phyloP scores from a whole-genome alignment of 495 filamentous ascomycete species.

The Aspergillus kassunensis region DNA sequence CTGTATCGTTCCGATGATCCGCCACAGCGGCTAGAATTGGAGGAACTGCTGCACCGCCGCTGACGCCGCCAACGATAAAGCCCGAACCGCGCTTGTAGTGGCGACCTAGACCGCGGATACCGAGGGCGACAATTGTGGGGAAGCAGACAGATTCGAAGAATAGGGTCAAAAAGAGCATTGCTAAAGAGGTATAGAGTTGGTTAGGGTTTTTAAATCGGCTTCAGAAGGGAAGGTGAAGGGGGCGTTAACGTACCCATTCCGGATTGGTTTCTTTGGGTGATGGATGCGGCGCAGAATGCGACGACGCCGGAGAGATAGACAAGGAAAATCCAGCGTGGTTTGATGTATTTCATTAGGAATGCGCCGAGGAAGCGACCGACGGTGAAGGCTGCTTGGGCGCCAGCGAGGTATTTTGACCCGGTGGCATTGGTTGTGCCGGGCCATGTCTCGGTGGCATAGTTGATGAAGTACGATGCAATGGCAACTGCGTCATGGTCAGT shows the following conservation, averaged over 20 bases:
- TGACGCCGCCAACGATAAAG: slow-evolving; percentile 54
- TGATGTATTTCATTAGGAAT: slow-evolving; percentile 48
- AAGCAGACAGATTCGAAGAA: slow-evolving; percentile 63
- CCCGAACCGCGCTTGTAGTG: slow-evolving; percentile 57
- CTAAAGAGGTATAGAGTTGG: slow-evolving; percentile 5
- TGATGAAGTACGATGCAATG: slow-evolving; percentile 54
- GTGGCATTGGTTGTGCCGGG: slow-evolving; percentile 36
- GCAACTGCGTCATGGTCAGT: slow-evolving; percentile 34
- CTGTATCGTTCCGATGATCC: slow-evolving; percentile 45
- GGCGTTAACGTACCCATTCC: slow-evolving; percentile 37
- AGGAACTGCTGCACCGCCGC: slow-evolving; percentile 53
- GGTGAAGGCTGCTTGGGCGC: slow-evolving; percentile 64
- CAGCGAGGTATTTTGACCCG: slow-evolving; percentile 55
- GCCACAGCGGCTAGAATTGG: slow-evolving; percentile 47
- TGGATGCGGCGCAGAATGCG: slow-evolving; percentile 36
- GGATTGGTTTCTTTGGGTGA: slow-evolving; percentile 32
- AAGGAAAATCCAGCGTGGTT: slow-evolving; percentile 50
- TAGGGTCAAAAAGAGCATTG: slow-evolving; percentile 51
- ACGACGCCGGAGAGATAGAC: slow-evolving; percentile 36
- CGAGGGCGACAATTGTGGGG: slow-evolving; percentile 59
- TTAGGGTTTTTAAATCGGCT: not conserved
- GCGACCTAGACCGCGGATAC: slow-evolving; percentile 55
- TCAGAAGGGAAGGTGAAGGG: not conserved
- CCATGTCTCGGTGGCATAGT: slow-evolving; percentile 35
- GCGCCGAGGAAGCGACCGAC: slow-evolving; percentile 58